Conservation (phyloP, 768 basidiomycete species). For the Porpolomopsis calyptriformis region DNA sequence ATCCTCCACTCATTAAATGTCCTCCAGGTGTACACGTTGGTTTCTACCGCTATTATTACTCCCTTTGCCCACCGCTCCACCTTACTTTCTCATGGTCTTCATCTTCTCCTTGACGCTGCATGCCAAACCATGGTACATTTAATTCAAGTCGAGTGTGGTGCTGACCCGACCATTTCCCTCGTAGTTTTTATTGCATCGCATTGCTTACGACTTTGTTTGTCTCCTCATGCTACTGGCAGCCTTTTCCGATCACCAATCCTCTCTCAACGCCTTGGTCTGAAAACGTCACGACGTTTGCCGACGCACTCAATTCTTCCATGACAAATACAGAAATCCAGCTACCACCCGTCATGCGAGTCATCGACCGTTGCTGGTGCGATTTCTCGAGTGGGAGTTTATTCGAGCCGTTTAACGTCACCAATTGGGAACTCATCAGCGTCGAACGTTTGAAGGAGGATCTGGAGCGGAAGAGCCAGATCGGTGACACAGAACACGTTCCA, state of each 20-base stretch:
- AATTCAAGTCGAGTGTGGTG: constrained; percentile 17
- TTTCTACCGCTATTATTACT: constrained; percentile 68
- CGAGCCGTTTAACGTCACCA: constrained; percentile 64
- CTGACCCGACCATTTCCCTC: background rate
- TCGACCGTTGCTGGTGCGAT: constrained; percentile 85
- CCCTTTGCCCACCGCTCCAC: constrained; percentile 70
- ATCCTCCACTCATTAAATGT: background rate
- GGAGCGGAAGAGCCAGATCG: constrained; percentile 23
- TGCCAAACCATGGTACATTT: constrained; percentile 64
- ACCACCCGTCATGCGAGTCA: constrained; percentile 51
- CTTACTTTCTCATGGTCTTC: constrained; percentile 71
- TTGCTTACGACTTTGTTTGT: constrained; percentile 74
- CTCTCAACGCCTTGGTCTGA: constrained; percentile 58
- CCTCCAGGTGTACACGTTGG: constrained; percentile 31
- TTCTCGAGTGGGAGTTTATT: constrained; percentile 55
- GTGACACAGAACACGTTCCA: constrained; percentile 14
- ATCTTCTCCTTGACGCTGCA: constrained; percentile 68
- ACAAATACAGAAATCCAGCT: constrained; percentile 31
- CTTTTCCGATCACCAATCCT: constrained; percentile 53
- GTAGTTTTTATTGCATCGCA: constrained; percentile 79
- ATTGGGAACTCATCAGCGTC: constrained; percentile 65
- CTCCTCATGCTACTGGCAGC: constrained; percentile 86
- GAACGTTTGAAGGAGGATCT: constrained; percentile 33
- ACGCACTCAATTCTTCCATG: constrained; percentile 47
- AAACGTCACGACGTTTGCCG: constrained; percentile 62